Evolutionary conservation across 345 rosid species (phyloP).

Genomic region (thale cress (Arabidopsis thaliana)): DNA sequence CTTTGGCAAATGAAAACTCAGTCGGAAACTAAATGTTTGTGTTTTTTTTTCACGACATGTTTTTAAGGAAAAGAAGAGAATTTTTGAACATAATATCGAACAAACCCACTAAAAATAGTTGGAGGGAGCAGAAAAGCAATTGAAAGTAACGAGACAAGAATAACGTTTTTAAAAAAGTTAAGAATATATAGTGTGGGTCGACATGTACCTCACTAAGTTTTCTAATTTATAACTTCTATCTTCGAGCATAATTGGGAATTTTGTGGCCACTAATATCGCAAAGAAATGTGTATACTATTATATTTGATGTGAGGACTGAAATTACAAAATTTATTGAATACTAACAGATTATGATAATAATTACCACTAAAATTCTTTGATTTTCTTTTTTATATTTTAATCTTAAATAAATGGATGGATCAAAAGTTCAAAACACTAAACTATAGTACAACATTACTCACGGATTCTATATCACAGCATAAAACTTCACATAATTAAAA

Average conservation of each 20-base stretch:
- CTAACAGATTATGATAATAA: background rate
- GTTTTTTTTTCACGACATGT: no score
- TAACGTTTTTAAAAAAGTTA: background rate
- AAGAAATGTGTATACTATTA: background rate
- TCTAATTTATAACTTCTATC: background rate
- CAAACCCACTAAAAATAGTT: background rate
- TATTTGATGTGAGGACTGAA: background rate
- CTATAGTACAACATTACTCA: no score
- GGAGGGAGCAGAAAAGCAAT: constrained; percentile 1
- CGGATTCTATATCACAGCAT: no score
- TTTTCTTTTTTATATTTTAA: no score
- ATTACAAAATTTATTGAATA: background rate
- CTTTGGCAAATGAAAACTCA: no score
- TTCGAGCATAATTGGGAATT: background rate
- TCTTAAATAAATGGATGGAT: no score
- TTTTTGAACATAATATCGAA: background rate
- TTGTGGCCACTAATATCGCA: constrained; percentile 16
- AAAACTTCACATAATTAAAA: no score
- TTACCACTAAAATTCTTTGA: no score
- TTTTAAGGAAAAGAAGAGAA: background rate
- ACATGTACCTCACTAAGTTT: constrained; percentile 31
- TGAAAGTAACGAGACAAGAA: constrained; percentile 28
- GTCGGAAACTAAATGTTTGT: no score
- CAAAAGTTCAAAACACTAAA: no score
- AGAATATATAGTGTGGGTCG: constrained; percentile 38